A percentile compares a stretch with the other conserved stretches of the same genome.
phyloP scores from a whole-genome alignment of 1,284 basidiomycete species.

The Cystobasidium slooffiae region DNA sequence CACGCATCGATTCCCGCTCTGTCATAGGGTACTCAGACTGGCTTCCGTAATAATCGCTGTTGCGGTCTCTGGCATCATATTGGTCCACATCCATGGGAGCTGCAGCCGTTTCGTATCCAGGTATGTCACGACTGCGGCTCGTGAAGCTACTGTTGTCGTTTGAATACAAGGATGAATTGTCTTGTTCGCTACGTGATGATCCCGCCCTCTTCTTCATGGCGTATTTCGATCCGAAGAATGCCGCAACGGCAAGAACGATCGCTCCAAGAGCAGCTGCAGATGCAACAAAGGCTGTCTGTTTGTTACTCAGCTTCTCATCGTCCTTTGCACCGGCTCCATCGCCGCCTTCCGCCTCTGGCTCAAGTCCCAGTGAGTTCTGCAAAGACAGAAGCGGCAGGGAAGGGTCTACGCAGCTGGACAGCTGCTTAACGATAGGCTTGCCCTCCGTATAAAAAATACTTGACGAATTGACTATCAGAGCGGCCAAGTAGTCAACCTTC shows the following conservation, averaged over 20 bases:
- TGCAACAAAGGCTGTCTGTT: conserved; percentile 44
- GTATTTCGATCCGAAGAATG: conserved; percentile 44
- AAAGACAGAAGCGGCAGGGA: conserved; percentile 24
- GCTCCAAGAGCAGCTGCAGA: conserved; percentile 44
- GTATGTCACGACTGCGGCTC: background rate
- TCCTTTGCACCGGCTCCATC: background rate
- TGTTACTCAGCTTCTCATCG: conserved; percentile 32
- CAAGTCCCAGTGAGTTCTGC: conserved; percentile 1
- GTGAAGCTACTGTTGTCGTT: background rate
- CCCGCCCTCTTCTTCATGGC: conserved; percentile 24
- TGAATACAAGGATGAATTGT: background rate
- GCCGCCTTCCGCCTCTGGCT: conserved; percentile 1
- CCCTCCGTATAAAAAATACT: conserved; percentile 24
- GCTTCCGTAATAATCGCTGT: conserved; percentile 12
- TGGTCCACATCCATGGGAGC: conserved; percentile 1
- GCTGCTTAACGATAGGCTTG: conserved; percentile 25
- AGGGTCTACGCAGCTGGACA: conserved; percentile 26
- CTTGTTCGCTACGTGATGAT: background rate
- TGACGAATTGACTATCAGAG: conserved; percentile 11
- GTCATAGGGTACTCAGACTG: conserved; percentile 25
- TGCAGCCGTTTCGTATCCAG: background rate
- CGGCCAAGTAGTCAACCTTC: conserved; percentile 31
- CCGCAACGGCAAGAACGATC: conserved; percentile 37
- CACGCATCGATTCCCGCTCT: conserved; percentile 23
- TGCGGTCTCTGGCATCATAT: background rate